A percentile compares a stretch with the other conserved stretches of the same genome.
phyloP scores from a whole-genome alignment of 257 asterid genomes.

The Rubia yunnanensis region DNA sequence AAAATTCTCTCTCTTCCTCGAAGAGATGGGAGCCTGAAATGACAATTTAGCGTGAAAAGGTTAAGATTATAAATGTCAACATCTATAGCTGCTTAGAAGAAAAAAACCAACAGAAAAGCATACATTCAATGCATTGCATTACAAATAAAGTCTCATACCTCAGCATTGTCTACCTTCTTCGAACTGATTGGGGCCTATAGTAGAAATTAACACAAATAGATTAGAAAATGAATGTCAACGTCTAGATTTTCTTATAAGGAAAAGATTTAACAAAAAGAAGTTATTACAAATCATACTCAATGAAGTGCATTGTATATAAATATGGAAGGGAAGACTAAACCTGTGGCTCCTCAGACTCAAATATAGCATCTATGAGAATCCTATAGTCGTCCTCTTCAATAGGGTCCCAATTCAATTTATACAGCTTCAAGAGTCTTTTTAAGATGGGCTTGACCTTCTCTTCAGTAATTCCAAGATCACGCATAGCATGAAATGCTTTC shows the following conservation, averaged over 20 bases:
- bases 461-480: slow-evolving; percentile 50
- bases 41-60: not conserved
- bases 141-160: not conserved
- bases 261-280: not conserved
- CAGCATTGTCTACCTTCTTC: slow-evolving; percentile 2
- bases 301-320: too few relatives aligned
- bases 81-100: too few relatives aligned
- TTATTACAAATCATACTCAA: too few relatives aligned
- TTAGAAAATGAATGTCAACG: not conserved
- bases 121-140: too few relatives aligned
- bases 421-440: slow-evolving; percentile 54
- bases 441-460: slow-evolving; percentile 68
- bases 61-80: not conserved
- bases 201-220: not conserved
- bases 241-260: not conserved
- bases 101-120: too few relatives aligned
- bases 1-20: not conserved
- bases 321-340: slow-evolving; percentile 18
- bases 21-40: not conserved
- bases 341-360: slow-evolving; percentile 55
- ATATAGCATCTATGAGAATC: slow-evolving; percentile 78
- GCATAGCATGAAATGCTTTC: slow-evolving; percentile 73
- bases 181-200: slow-evolving; percentile 14
- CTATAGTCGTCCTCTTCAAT: slow-evolving; percentile 79
- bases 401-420: slow-evolving; percentile 65